Base-by-base conservation (phyloP, 495 filamentous ascomycete genomes). In the Penicillium paxilli region DNA sequence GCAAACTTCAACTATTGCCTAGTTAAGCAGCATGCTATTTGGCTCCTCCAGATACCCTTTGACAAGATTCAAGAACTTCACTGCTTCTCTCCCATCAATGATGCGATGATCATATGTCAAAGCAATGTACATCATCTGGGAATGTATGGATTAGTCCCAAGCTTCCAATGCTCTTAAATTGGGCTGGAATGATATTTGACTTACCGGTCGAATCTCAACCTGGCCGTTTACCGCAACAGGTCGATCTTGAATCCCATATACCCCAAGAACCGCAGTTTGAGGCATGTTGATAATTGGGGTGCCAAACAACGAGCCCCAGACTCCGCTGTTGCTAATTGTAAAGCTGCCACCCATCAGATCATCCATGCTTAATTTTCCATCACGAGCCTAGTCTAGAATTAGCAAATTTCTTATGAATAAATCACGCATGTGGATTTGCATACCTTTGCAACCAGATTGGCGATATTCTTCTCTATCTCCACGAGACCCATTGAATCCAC, bases 331-430 rank as follows among this genome's bases (percentile, higher is more conserved):
- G 78, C 88, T 92, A 72, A 96, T 96, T 30, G 91, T 96, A 72
- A 95, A 96, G n/a, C 90, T 93, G 48, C 91, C 91, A 42, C 91
- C 91, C 40, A 90, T 91, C 91, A 96, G 92, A 70, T 96, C 91
- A 71, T 94, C 90, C 60, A 96, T 94, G 1, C 91, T 96, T 57
- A 96, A 81, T 74, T 95, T 96, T 64, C 84, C 85, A 54, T 96
- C 90, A 37, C 91, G 83, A 51, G 91, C 91, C 86, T 88, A 25
- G 4, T 5, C n/a, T 0, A 16, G 41, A 22, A 20, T 23, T 8
- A 38, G 23, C 24, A 38, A 10, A 16, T 11, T n/a, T n/a, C n/a
- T n/a, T n/a, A 33, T n/a, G 19, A 1, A 38, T 20, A 26, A 11
- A 5, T 8, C n/a, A 4, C 8, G n/a, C 2, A 5, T 6, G 16